Base-by-base conservation (phyloP, 2,329 filamentous ascomycete species). In the Periglandula ipomoeae region DNA sequence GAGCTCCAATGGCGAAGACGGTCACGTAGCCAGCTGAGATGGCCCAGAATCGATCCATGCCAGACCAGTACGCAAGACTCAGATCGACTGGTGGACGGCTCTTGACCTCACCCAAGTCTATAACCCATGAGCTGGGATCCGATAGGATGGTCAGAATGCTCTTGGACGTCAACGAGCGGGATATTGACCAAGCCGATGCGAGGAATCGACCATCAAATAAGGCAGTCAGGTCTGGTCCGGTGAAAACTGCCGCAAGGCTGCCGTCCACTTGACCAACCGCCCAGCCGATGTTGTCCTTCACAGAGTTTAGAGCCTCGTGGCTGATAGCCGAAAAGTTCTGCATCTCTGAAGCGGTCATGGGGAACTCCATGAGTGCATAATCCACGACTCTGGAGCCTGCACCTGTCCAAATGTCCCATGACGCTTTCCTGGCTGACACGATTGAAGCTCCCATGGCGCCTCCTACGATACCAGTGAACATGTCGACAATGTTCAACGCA, bases 21-120 rank as follows among this genome's bases (percentile, higher is more conserved):
- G 89, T 83, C 0, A 82, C 61, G 62, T 98, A 98, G 11, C 93
- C 93, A 43, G 85, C 75, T 2, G 89, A 58, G 35, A 95, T 87
- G 13, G 91, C 89, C 69, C 75, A 80, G 49, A 78, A 75, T 26
- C 81, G 71, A 63, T 87, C 84, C 15, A 75, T 72, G 24, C 74
- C 72, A 51, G 78, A 75, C 87, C 87, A 91, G 47, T 80, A 74
- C 1, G 82, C 81, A 46, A 89, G 67, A 23, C 71, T 74, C 7
- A 78, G 74, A 57, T 85, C 74, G 13, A 80, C 60, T 0, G 63
- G 42, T 20, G 65, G 53, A 1, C 63, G 53, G 3, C 59, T 53
- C 49, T 72, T 67, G 22, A 70, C 56, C 7, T 73, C 61, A 50
- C 70, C 73, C 6, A 84, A 66, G 52, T 73, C 76, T 52, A 84